Evolutionary conservation across 352 stramenopile species (phyloP), one percentile per base, ranked within the genome.

Genomic region (Phytophthora pistaciae): DNA sequence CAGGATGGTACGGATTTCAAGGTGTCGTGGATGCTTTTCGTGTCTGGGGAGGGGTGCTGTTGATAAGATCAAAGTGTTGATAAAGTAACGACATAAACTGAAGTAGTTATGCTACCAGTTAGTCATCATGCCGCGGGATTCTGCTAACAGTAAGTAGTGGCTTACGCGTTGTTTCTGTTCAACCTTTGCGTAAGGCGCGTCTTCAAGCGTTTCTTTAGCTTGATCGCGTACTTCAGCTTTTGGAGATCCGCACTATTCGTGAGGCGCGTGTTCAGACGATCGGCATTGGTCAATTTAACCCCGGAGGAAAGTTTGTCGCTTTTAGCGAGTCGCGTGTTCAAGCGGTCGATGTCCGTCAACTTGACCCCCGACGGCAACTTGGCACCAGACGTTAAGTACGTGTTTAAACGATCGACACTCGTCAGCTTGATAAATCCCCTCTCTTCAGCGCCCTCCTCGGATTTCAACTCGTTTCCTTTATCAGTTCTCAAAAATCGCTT

Each of bases 21-120:
- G 79, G 77, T 3, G 11, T 83, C 3, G 46, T 87, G 14, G 68
- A 84, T 38, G 60, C 56, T 16, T 80, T 84, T 27, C 74, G 71
- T 9, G 29, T 72, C 16, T 87, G 73, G 73, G 42, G 56, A 55
- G 67, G n/a, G n/a, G n/a, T n/a, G n/a, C n/a, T n/a, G n/a, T n/a
- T n/a, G n/a, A n/a, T n/a, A n/a, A n/a, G n/a, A n/a, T n/a, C n/a
- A n/a, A n/a, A n/a, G n/a, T n/a, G n/a, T n/a, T n/a, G n/a, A n/a
- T n/a, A n/a, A n/a, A n/a, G n/a, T n/a, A n/a, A n/a, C n/a, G n/a
- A n/a, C n/a, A n/a, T n/a, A n/a, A n/a, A n/a, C n/a, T n/a, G n/a
- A n/a, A n/a, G n/a, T n/a, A n/a, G n/a, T n/a, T n/a, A n/a, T n/a
- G n/a, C n/a, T n/a, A n/a, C n/a, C n/a, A n/a, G n/a, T n/a, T n/a